Evolutionary conservation across 1,139 yeast species (phyloP), one percentile per base, ranked within the genome.

Genomic region (Taphrina deformans): DNA sequence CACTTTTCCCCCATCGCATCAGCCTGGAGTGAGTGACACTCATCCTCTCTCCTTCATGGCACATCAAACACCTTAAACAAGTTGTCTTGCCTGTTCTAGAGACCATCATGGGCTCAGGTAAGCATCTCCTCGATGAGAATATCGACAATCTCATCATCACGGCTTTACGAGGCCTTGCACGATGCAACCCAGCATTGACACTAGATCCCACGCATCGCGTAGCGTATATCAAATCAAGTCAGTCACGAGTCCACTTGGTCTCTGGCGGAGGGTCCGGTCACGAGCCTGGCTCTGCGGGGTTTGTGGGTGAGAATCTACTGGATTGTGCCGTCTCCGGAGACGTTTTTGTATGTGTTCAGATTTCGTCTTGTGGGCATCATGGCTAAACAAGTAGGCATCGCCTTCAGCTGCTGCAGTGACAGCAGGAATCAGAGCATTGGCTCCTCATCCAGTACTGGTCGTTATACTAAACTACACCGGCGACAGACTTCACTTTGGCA

Each of bases 181-280:
- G 66, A 38, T 31, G 65, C 14, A 69, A 69, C 53, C 67, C 70
- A 6, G 64, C 61, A 10, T 61, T 69, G 40, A 26, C 51, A 27
- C 67, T 67, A 59, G 61, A 67, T 50, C 65, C 67, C 52, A 53
- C 64, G n/a, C 70, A 69, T 56, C 66, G 68, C 24, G 67, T 69
- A 21, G 62, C 67, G 60, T 63, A 53, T 55, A 51, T 51, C 62
- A 51, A 31, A 58, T 53, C 33, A 60, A 62, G 46, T 60, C 63
- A n/a, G 31, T 53, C 38, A 18, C 73, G 77, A 31, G 87, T 91
- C 55, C 82, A 90, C 2, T 72, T 92, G 63, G 78, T 92, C 29
- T 86, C 96, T 55, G 97, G 97, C 66, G 98, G 98, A 65, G 98
- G 98, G 33, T 86, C 93, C 9, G 98, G 98, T 44, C 98, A 92